Conservation (phyloP, 495 filamentous ascomycete species). For the Oidiodendron maius region DNA sequence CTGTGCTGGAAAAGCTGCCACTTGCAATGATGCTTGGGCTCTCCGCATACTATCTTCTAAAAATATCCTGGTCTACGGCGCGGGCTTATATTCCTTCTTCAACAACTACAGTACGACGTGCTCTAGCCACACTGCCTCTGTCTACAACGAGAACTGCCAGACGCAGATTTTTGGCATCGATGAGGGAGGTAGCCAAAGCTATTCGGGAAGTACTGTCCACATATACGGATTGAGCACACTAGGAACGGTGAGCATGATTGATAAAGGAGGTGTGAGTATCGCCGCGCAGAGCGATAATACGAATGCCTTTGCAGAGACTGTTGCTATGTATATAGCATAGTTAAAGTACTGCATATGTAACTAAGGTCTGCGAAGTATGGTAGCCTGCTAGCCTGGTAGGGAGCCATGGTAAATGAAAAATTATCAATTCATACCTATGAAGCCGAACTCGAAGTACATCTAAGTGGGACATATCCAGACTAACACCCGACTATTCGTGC, state of each 20-base stretch:
- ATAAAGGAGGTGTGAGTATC: not conserved
- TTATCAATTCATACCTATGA: too few relatives aligned
- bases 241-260: constrained; percentile 19
- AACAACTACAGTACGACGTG: constrained; percentile 36
- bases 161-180: constrained; percentile 45
- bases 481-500: too few relatives aligned
- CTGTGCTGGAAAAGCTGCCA: constrained; percentile 30
- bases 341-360: too few relatives aligned
- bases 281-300: constrained; percentile 1
- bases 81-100: constrained; percentile 75
- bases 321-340: not conserved
- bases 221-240: constrained; percentile 52
- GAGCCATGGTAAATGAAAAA: too few relatives aligned
- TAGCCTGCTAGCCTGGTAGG: too few relatives aligned
- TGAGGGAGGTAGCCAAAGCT: constrained; percentile 18
- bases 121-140: constrained; percentile 32
- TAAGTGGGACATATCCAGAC: too few relatives aligned
- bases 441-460: too few relatives aligned
- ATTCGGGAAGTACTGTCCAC: constrained; percentile 35
- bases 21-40: constrained; percentile 56
- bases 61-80: constrained; percentile 60
- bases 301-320: not conserved
- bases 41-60: constrained; percentile 55
- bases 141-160: constrained; percentile 47
- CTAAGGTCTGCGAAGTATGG: too few relatives aligned